These are phyloP conservation scores for Phoma herbarum DNA, from an alignment of 2,329 filamentous ascomycete species.

Conservation along the genomic window DNA sequence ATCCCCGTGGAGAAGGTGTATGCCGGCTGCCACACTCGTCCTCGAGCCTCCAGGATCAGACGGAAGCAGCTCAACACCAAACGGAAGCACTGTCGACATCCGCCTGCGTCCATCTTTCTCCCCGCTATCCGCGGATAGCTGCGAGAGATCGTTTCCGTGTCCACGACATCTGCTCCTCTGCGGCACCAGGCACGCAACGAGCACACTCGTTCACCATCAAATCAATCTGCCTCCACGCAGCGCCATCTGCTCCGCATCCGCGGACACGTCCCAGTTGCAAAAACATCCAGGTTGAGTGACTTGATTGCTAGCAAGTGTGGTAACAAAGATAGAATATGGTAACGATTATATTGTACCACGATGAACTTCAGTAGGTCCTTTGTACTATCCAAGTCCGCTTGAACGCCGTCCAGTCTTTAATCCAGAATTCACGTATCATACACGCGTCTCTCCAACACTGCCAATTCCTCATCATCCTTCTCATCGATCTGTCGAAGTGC, in stretches of 20 bases:
- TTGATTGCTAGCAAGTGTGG: not conserved
- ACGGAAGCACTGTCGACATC: not conserved
- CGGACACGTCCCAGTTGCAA: not conserved
- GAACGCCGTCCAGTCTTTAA: constrained; percentile 10
- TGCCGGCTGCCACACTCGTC: not conserved
- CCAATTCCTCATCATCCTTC: no score
- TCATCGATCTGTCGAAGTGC: not conserved
- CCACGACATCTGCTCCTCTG: not conserved
- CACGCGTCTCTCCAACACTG: not conserved
- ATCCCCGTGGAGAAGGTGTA: constrained; percentile 12
- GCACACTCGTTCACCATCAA: not conserved
- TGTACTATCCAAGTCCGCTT: not conserved
- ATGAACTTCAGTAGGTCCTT: not conserved
- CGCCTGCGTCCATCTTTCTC: not conserved
- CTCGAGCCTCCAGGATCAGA: not conserved
- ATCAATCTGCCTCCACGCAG: not conserved
- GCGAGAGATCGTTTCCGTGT: not conserved
- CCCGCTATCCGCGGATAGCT: not conserved
- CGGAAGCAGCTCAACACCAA: not conserved
- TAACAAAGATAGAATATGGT: not conserved
- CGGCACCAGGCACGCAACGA: not conserved
- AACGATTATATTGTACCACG: not conserved
- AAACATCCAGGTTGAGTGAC: not conserved
- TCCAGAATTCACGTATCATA: constrained; percentile 4
- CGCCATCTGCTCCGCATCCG: not conserved